These are phyloP conservation scores for Hansenula sp. DNA, from an alignment of 1,139 yeast genomes.

Conservation along the genomic window DNA sequence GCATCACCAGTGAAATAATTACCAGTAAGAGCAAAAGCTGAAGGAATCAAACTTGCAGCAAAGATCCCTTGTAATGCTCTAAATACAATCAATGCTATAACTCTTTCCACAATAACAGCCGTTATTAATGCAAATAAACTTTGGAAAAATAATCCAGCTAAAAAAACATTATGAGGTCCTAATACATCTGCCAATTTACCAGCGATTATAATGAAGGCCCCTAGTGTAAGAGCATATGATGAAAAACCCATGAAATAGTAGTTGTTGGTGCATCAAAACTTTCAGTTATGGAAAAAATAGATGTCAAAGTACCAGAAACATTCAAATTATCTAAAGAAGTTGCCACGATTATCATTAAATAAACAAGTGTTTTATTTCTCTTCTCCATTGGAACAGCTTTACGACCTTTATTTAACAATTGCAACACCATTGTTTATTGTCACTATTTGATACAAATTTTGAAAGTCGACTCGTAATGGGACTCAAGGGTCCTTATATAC, in stretches of 20 bases:
- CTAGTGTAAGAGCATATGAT: constrained; percentile 28
- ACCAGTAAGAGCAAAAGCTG: constrained; percentile 26
- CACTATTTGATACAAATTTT: too few relatives aligned
- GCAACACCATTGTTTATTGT: too few relatives aligned
- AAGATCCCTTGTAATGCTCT: constrained; percentile 37
- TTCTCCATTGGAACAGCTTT: background rate
- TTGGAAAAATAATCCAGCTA: constrained; percentile 14
- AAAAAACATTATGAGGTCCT: constrained; percentile 25
- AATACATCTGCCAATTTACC: constrained; percentile 29
- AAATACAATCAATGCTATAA: constrained; percentile 29
- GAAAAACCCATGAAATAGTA: constrained; percentile 26
- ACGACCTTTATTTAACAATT: too few relatives aligned
- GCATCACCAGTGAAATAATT: constrained; percentile 5
- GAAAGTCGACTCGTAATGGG: too few relatives aligned
- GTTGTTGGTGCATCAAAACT: background rate
- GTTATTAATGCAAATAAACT: constrained; percentile 20
- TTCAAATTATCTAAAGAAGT: background rate
- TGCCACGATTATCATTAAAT: background rate
- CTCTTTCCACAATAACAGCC: constrained; percentile 24
- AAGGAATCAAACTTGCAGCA: constrained; percentile 32
- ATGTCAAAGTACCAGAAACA: background rate
- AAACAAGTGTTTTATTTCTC: background rate
- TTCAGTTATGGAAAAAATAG: background rate
- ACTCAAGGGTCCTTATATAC: too few relatives aligned
- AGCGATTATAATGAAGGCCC: constrained; percentile 27